Evolutionary conservation across 2,329 filamentous ascomycete species (phyloP).

Genomic region (Trichophyton schoenleinii): DNA sequence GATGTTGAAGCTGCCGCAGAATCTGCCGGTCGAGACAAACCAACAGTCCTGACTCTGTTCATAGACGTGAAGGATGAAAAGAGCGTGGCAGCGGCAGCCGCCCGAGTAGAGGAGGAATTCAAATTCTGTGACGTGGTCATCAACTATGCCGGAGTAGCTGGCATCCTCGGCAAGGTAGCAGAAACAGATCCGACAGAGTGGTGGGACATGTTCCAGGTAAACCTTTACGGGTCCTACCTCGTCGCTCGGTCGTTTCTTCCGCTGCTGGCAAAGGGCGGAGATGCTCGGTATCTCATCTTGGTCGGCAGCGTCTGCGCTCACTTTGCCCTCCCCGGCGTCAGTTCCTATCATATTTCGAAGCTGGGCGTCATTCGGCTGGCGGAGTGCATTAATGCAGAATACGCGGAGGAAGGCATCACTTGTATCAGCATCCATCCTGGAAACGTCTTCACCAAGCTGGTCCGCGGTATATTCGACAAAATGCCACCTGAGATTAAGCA

Average conservation of each 20-base stretch:
- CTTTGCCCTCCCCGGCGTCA: constrained; percentile 24
- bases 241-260: constrained; percentile 37
- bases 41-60: constrained; percentile 32
- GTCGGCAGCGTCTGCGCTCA: constrained; percentile 34
- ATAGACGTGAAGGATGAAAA: constrained; percentile 33
- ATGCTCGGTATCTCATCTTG: constrained; percentile 36
- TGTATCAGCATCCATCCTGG: constrained; percentile 33
- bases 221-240: constrained; percentile 38
- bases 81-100: constrained; percentile 26
- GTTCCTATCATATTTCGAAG: constrained; percentile 39
- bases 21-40: constrained; percentile 23
- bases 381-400: constrained; percentile 39
- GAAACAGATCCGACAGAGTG: constrained; percentile 28
- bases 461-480: constrained; percentile 20
- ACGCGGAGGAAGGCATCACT: constrained; percentile 32
- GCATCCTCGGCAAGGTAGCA: constrained; percentile 17
- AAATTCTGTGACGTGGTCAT: constrained; percentile 35
- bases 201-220: constrained; percentile 38
- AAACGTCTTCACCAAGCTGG: constrained; percentile 29
- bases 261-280: constrained; percentile 20
- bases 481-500: constrained; percentile 1
- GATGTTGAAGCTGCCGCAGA: constrained; percentile 28
- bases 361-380: constrained; percentile 39
- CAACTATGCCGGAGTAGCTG: constrained; percentile 36
- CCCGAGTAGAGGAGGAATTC: constrained; percentile 22